Conservation (phyloP, 2,329 filamentous ascomycete species). For the Hymenoscyphus salicellus region DNA sequence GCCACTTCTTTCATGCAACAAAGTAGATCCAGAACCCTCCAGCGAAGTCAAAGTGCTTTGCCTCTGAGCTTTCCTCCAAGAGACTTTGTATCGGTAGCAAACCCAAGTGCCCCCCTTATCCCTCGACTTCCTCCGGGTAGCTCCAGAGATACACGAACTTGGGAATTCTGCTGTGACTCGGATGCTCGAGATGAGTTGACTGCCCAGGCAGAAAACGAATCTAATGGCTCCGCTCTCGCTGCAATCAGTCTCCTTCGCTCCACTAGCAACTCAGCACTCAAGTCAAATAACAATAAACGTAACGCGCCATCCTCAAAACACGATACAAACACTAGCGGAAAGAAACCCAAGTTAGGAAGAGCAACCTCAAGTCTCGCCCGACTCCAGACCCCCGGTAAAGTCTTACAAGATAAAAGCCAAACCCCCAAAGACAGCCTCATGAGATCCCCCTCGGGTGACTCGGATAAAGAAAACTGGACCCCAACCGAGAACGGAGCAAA, state of each 20-base stretch:
- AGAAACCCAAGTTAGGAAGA: conserved; percentile 61
- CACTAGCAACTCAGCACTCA: conserved; percentile 53
- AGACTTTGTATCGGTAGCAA: conserved; percentile 42
- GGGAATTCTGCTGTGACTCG: conserved; percentile 87
- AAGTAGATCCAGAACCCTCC: conserved; percentile 51
- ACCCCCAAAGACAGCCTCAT: conserved; percentile 38
- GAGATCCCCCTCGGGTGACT: conserved; percentile 63
- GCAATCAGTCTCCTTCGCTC: conserved; percentile 80
- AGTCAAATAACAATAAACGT: conserved; percentile 61
- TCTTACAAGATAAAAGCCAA: conserved; percentile 25
- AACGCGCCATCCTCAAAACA: conserved; percentile 49
- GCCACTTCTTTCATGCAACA: conserved; percentile 43
- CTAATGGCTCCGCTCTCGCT: conserved; percentile 73
- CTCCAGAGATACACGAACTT: conserved; percentile 82
- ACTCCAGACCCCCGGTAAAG: conserved; percentile 47
- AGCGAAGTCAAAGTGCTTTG: conserved; percentile 69
- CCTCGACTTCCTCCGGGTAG: conserved; percentile 63
- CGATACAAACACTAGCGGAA: conserved; percentile 40
- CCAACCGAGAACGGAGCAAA: conserved; percentile 50
- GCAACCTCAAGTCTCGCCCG: conserved; percentile 61
- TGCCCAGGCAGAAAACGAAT: conserved; percentile 76
- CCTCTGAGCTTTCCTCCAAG: conserved; percentile 55
- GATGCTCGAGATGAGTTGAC: conserved; percentile 76
- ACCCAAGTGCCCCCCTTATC: conserved; percentile 34
- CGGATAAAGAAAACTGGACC: conserved; percentile 92